These are phyloP conservation scores for Hypoxylon crocopeplum DNA, from an alignment of 495 filamentous ascomycete genomes.

Conservation along the genomic window DNA sequence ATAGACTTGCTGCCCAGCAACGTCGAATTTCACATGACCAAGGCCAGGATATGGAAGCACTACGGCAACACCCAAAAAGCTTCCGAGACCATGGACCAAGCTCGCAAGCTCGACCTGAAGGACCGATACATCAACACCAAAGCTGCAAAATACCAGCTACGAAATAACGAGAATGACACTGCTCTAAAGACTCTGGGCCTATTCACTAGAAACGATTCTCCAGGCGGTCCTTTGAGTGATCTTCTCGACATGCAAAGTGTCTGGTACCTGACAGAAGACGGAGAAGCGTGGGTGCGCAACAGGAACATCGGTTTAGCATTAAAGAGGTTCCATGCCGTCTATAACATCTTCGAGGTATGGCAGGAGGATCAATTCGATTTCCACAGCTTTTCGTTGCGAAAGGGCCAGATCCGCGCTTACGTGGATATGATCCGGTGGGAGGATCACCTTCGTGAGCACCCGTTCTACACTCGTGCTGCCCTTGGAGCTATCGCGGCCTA, in stretches of 20 bases:
- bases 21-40: constrained; percentile 94
- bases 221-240: constrained; percentile 86
- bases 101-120: constrained; percentile 79
- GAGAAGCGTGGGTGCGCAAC: constrained; percentile 85
- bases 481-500: constrained; percentile 83
- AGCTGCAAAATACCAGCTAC: constrained; percentile 93
- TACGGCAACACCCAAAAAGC: constrained; percentile 81
- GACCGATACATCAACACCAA: constrained; percentile 99
- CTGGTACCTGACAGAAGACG: constrained; percentile 96
- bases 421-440: constrained; percentile 97
- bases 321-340: constrained; percentile 85
- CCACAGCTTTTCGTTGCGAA: constrained; percentile 93
- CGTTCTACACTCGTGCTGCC: constrained; percentile 89
- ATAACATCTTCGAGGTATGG: constrained; percentile 95
- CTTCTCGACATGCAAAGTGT: constrained; percentile 98
- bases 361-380: constrained; percentile 99
- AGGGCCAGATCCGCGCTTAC: constrained; percentile 94
- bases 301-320: constrained; percentile 83
- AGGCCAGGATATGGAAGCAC: constrained; percentile 94
- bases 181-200: constrained; percentile 89
- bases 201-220: constrained; percentile 87
- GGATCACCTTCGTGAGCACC: constrained; percentile 86
- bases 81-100: constrained; percentile 85
- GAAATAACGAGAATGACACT: constrained; percentile 87
- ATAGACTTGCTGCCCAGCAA: constrained; percentile 77